phyloP scores from a whole-genome alignment of 345 rosid genomes.

The Toxicodendron radicans region DNA sequence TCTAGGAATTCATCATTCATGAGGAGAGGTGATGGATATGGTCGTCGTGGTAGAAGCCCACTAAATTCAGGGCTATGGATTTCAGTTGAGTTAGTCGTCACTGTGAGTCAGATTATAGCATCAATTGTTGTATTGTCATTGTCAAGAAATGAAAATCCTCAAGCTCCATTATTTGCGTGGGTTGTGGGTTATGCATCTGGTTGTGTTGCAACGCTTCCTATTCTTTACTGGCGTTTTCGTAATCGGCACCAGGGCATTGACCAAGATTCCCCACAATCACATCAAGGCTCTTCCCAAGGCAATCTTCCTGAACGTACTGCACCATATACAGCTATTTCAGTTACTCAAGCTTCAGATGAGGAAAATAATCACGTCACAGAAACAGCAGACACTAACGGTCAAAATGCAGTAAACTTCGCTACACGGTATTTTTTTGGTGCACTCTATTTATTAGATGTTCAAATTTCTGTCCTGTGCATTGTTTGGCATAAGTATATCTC shows the following conservation, averaged over 20 bases:
- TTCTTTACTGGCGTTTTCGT: slow-evolving; percentile 76
- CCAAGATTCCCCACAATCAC: slow-evolving; percentile 45
- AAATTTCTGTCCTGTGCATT: background rate
- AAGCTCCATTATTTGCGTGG: slow-evolving; percentile 80
- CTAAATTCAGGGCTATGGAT: slow-evolving; percentile 85
- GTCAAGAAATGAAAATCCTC: slow-evolving; percentile 73
- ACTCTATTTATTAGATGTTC: background rate
- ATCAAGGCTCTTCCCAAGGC: slow-evolving; percentile 39
- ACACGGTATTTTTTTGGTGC: slow-evolving; percentile 42
- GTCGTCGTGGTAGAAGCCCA: slow-evolving; percentile 62
- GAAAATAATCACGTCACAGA: slow-evolving; percentile 35
- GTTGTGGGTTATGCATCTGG: slow-evolving; percentile 82
- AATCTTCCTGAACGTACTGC: slow-evolving; percentile 44
- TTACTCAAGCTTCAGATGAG: slow-evolving; percentile 56
- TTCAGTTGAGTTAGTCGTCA: slow-evolving; percentile 67
- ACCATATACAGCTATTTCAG: slow-evolving; percentile 63
- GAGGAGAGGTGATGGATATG: slow-evolving; percentile 56
- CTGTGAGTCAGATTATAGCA: slow-evolving; percentile 74
- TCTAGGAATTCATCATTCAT: slow-evolving; percentile 37
- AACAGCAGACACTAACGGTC: slow-evolving; percentile 31
- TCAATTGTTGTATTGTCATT: slow-evolving; percentile 64
- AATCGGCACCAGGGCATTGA: slow-evolving; percentile 40
- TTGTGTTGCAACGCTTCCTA: slow-evolving; percentile 76
- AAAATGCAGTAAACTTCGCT: slow-evolving; percentile 37
- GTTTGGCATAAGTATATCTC: background rate